Percentiles rank a stretch among this genome's conserved stretches.
Conservation (phyloP, 2,329 filamentous ascomycete genomes). For the Neophaeococcomyces mojaviensis region DNA sequence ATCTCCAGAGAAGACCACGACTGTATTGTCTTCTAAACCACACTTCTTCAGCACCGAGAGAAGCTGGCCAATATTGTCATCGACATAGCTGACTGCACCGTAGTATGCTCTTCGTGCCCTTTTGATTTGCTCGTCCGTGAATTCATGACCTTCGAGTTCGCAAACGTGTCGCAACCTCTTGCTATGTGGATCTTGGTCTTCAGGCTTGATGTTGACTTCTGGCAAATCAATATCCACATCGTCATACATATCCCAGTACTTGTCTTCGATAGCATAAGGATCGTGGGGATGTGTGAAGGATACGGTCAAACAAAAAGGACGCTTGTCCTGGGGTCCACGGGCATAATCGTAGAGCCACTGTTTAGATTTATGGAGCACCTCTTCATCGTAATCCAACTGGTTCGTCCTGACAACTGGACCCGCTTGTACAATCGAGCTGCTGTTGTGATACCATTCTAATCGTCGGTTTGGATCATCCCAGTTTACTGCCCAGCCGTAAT, state of each 20-base stretch:
- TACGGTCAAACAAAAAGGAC: conserved; percentile 82
- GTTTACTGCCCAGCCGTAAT: conserved; percentile 91
- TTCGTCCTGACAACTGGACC: conserved; percentile 85
- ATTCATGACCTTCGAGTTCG: conserved; percentile 76
- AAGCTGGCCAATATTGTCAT: conserved; percentile 82
- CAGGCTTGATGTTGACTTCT: conserved; percentile 61
- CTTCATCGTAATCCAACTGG: conserved; percentile 91
- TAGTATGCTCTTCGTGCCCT: conserved; percentile 83
- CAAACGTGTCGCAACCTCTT: conserved; percentile 78
- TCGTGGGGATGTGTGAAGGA: conserved; percentile 93
- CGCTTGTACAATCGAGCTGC: conserved; percentile 84
- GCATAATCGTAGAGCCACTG: conserved; percentile 90
- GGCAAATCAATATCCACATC: conserved; percentile 80
- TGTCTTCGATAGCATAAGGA: conserved; percentile 85
- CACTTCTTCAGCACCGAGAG: conserved; percentile 71
- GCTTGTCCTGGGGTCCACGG: conserved; percentile 60
- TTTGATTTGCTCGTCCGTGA: conserved; percentile 79
- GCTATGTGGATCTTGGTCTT: conserved; percentile 79
- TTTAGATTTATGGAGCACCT: conserved; percentile 84
- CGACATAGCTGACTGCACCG: conserved; percentile 85
- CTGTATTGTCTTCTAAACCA: conserved; percentile 73
- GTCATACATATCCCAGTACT: conserved; percentile 91
- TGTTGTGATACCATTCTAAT: conserved; percentile 94
- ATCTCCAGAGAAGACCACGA: conserved; percentile 86
- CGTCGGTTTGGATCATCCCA: conserved; percentile 78